phyloP scores from a whole-genome alignment of 2,329 filamentous ascomycete genomes.

The Verticillium nonalfalfae region DNA sequence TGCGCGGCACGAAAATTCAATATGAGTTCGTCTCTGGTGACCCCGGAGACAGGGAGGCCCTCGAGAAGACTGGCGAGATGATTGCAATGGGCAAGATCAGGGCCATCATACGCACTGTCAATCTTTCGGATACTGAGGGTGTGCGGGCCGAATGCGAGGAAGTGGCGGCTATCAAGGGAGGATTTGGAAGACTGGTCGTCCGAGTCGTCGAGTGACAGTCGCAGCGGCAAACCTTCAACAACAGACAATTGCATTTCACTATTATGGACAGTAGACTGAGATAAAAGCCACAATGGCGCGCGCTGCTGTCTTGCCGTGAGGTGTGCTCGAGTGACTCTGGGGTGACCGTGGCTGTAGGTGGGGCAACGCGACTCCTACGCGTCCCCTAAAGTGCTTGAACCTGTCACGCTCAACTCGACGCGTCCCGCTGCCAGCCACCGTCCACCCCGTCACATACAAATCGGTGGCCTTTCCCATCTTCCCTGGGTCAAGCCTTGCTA shows the following conservation, averaged over 20 bases:
- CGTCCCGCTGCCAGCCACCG: slow-evolving; percentile 16
- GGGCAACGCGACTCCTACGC: neutral
- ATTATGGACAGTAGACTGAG: too few relatives aligned
- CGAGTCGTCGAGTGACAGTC: slow-evolving; percentile 9
- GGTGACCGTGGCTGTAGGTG: neutral
- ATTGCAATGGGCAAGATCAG: slow-evolving; percentile 35
- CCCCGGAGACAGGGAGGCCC: slow-evolving; percentile 28
- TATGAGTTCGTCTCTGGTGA: slow-evolving; percentile 40
- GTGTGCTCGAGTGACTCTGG: neutral
- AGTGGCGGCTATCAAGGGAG: slow-evolving; percentile 32
- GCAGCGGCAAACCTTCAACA: too few relatives aligned
- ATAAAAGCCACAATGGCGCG: too few relatives aligned
- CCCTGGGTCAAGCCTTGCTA: neutral
- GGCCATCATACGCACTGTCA: slow-evolving; percentile 31
- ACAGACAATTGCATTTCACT: too few relatives aligned
- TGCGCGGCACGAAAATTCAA: slow-evolving; percentile 36
- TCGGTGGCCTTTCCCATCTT: neutral
- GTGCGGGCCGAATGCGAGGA: slow-evolving; percentile 32
- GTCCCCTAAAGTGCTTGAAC: neutral
- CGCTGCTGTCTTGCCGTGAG: neutral
- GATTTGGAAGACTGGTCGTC: slow-evolving; percentile 35
- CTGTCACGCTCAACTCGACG: neutral
- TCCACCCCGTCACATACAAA: slow-evolving; percentile 10
- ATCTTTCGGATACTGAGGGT: slow-evolving; percentile 34
- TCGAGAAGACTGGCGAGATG: slow-evolving; percentile 32